Evolutionary conservation across 306 rosid genomes (phyloP).

Genomic region (cucumber (Cucumis sativus)): Cucumber_9930_V3 NC_026658.2:39501-40000

Average conservation of each 20-base stretch:
- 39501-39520: background rate
- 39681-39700: background rate
- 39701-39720: background rate
- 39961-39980: background rate
- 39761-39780: background rate
- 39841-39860: slow-evolving; percentile 64
- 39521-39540: background rate
- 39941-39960: slow-evolving; percentile 49
- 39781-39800: background rate
- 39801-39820: slow-evolving; percentile 78
- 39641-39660: background rate
- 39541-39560: background rate
- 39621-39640: background rate
- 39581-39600: background rate
- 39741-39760: background rate
- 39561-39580: background rate
- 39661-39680: background rate
- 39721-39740: background rate
- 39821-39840: slow-evolving; percentile 73
- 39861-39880: slow-evolving; percentile 75
- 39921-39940: slow-evolving; percentile 78
- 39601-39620: background rate
- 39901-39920: slow-evolving; percentile 56
- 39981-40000: background rate
- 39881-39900: slow-evolving; percentile 76